These are phyloP conservation scores for Silene coronaria DNA, from an alignment of 179 eudicot genomes.

Conservation along the genomic window DNA sequence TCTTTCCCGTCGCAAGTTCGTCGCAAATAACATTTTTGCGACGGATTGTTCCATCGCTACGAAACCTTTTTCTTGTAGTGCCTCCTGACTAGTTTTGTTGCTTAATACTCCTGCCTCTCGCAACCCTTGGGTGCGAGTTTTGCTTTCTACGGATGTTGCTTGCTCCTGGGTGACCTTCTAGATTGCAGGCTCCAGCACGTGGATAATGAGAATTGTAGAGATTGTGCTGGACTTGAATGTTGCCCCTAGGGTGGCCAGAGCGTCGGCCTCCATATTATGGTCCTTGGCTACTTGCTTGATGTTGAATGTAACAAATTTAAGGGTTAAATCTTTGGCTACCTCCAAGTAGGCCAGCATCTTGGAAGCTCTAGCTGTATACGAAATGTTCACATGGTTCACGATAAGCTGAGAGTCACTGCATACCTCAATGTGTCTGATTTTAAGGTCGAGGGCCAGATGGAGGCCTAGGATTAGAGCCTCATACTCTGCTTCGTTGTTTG, in stretches of 20 bases:
- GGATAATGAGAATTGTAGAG: no score
- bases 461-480: background rate
- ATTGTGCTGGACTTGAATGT: background rate
- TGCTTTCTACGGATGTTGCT: no score
- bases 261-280: background rate
- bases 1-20: no score
- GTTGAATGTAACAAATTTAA: background rate
- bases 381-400: background rate
- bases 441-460: background rate
- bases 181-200: no score
- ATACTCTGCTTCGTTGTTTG: conserved; percentile 6
- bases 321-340: background rate
- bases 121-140: no score
- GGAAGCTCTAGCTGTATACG: background rate
- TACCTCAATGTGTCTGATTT: background rate
- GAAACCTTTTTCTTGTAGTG: no score
- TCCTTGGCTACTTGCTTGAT: no score
- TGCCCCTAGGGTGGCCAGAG: background rate
- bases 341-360: background rate
- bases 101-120: no score
- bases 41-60: no score
- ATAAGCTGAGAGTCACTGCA: background rate
- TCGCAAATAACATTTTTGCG: no score
- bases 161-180: no score
- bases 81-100: no score